Conservation (phyloP, 306 rosid genomes). For the Psophocarpus tetragonolobus region DNA sequence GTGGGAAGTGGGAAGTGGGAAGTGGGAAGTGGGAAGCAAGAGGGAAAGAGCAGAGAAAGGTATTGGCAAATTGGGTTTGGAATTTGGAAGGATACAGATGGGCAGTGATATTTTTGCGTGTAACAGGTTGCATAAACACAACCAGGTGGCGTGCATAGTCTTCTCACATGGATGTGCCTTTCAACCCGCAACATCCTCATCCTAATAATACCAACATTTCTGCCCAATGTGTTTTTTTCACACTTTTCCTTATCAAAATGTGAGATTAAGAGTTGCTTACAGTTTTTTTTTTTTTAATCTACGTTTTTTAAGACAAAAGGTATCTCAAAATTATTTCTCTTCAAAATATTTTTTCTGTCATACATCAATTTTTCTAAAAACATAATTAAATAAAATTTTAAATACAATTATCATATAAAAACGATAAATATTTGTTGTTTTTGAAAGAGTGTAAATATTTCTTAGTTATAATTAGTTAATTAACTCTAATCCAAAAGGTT, state of each 20-base stretch:
- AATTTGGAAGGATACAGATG: slow-evolving; percentile 31
- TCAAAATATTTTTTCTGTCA: background rate
- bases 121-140: slow-evolving; percentile 38
- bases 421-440: too few relatives aligned
- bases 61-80: slow-evolving; percentile 24
- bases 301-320: too few relatives aligned
- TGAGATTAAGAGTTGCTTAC: too few relatives aligned
- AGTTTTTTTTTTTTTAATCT: background rate
- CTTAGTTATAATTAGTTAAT: too few relatives aligned
- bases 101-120: slow-evolving; percentile 30
- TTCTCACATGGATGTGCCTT: slow-evolving; percentile 34
- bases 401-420: too few relatives aligned
- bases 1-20: too few relatives aligned
- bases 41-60: background rate
- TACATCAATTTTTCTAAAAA: background rate
- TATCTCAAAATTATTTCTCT: background rate
- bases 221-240: background rate
- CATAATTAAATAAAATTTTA: too few relatives aligned
- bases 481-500: too few relatives aligned
- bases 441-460: too few relatives aligned
- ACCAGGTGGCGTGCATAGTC: slow-evolving; percentile 29
- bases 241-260: too few relatives aligned
- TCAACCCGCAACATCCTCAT: slow-evolving; percentile 16
- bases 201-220: slow-evolving; percentile 18
- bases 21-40: background rate